Base-by-base conservation (phyloP, 208 protist species). In the Leishmania braziliensis region DNA sequence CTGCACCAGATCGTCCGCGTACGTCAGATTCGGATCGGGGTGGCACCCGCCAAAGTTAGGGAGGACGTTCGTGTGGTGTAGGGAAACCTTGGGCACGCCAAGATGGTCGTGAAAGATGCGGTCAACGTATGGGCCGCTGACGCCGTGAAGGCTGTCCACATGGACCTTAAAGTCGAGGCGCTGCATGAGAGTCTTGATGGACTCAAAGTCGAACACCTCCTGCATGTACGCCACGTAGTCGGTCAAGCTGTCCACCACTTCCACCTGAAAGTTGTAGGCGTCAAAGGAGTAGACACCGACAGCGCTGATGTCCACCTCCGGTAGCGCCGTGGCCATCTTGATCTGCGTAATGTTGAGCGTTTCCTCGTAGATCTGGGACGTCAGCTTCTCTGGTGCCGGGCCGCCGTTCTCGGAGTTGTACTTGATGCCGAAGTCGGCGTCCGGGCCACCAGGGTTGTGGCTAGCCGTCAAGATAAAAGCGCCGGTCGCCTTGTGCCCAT, bases 401-500 rank as follows among this genome's bases (percentile, higher is more conserved):
- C 98, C 99, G 73, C 99, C 99, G 84, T 99, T 99, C 26, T 86
- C 86, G 54, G 89, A 90, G 91, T 99, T 99, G 90, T 99, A 99
- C 91, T 99, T 99, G 84, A 99, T 99, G 78, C 99, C 99, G 88
- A 99, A 99, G 87, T 99, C 99, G 48, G 95, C 97, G 5, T 94
- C 83, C 33, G 94, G 89, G 70, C 99, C 99, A 70, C 99, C 99
- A 26, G 99, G 99, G 91, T 99, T 99, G 93, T 99, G 99, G 83
- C 89, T 97, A 16, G 99, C 99, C 2, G 98, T 99, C 18, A 99
- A 90, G 75, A 99, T 99, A 79, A 99, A 98, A 16, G 97, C 98
- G 43, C 98, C 98, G 51, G 81, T 88, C 29, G 90, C 88, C 29
- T 77, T 75, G 58, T 66, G 65, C 33, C 77, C 82, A 74, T 91